Evolutionary conservation across 371 early-diverging fungal species (phyloP).

Genomic region (Capniomyces stellatus): DNA sequence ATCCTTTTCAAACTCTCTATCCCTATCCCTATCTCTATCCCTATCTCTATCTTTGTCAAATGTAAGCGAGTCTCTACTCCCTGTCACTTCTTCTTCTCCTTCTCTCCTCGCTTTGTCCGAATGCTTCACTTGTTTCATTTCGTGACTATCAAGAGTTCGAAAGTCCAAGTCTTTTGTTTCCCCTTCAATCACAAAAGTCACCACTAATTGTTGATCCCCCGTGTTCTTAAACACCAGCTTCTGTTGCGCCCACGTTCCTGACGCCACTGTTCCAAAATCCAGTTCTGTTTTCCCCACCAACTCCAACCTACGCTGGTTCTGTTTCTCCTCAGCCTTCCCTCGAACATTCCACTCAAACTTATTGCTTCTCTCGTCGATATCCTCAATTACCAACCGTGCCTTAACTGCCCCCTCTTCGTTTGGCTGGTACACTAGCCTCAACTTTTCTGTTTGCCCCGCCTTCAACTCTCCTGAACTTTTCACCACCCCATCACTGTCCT

Average conservation of each 20-base stretch:
- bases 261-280: conserved; percentile 88
- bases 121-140: conserved; percentile 42
- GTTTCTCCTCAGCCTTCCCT: conserved; percentile 55
- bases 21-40: too few species aligned
- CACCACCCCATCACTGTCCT: conserved; percentile 6
- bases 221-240: conserved; percentile 68
- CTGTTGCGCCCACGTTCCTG: conserved; percentile 64
- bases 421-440: conserved; percentile 73
- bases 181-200: conserved; percentile 61
- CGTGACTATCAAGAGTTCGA: conserved; percentile 29
- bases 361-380: conserved; percentile 72
- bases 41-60: too few species aligned
- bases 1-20: too few species aligned
- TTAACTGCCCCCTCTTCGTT: conserved; percentile 73
- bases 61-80: too few species aligned
- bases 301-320: conserved; percentile 53
- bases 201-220: conserved; percentile 53
- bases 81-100: too few species aligned
- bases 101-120: conserved; percentile 29
- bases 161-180: neutral
- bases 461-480: conserved; percentile 11
- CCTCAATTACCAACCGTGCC: conserved; percentile 76
- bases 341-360: conserved; percentile 61
- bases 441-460: conserved; percentile 33
- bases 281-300: conserved; percentile 49